Conservation (phyloP, 176 grass and related monocot species). For the Juncus inflexus region DNA sequence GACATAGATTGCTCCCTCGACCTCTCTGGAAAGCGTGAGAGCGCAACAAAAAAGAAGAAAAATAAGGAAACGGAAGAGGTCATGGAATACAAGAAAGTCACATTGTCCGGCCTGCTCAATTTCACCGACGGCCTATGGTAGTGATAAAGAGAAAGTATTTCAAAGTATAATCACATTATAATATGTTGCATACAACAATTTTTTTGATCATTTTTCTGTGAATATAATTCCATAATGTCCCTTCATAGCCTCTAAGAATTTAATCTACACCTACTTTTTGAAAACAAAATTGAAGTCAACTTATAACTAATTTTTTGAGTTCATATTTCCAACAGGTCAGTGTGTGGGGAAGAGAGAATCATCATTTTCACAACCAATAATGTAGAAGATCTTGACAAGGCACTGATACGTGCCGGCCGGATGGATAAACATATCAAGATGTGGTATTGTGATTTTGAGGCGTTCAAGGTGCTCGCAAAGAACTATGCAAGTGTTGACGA, state of each 20-base stretch:
- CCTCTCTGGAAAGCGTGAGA: conserved; percentile 45
- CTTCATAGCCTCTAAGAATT: too few relatives aligned
- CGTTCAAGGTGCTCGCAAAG: conserved; percentile 25
- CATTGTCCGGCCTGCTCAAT: conserved; percentile 7
- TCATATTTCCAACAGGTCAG: background rate
- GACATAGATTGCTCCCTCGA: conserved; percentile 63
- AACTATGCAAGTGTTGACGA: conserved; percentile 14
- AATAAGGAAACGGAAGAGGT: background rate
- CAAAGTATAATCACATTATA: too few relatives aligned
- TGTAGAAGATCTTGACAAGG: conserved; percentile 1
- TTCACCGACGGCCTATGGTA: conserved; percentile 7
- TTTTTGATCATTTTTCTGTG: too few relatives aligned
- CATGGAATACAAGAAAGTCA: conserved; percentile 10
- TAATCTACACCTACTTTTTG: too few relatives aligned
- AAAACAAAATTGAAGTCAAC: too few relatives aligned
- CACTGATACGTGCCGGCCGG: conserved; percentile 2
- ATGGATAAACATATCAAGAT: conserved; percentile 33
- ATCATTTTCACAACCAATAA: background rate
- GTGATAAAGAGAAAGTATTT: too few relatives aligned
- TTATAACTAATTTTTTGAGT: too few relatives aligned
- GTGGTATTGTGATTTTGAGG: conserved; percentile 23
- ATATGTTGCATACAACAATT: too few relatives aligned
- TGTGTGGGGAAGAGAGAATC: conserved; percentile 22
- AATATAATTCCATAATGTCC: too few relatives aligned
- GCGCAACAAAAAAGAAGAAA: background rate